Conservation (phyloP, 768 basidiomycete genomes). For the Russula vinacea region DNA sequence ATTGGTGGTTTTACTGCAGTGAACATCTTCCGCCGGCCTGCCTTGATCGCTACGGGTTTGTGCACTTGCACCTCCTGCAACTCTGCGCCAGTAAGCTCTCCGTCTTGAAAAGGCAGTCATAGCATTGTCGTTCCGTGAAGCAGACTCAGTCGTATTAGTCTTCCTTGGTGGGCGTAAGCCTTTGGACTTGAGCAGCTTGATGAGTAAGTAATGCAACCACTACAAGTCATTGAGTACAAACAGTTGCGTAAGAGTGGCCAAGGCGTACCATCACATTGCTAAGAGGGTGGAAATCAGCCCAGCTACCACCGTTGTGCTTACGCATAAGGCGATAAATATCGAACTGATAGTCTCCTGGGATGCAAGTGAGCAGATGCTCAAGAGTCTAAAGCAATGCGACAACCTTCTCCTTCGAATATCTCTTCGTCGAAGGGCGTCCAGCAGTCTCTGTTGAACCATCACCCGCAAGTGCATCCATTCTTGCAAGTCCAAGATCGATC, state of each 20-base stretch:
- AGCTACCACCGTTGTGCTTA: conserved; percentile 53
- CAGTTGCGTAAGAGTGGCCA: neutral
- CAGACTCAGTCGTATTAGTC: conserved; percentile 32
- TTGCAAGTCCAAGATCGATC: conserved; percentile 92
- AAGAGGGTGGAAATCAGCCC: conserved; percentile 75
- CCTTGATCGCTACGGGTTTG: conserved; percentile 37
- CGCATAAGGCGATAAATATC: conserved; percentile 92
- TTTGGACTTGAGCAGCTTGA: conserved; percentile 70
- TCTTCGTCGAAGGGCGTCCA: conserved; percentile 87
- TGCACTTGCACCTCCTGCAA: conserved; percentile 40
- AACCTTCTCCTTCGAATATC: conserved; percentile 89
- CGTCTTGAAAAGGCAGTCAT: conserved; percentile 63
- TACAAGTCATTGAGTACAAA: conserved; percentile 34
- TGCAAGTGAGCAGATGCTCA: conserved; percentile 1
- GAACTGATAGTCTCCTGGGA: conserved; percentile 84
- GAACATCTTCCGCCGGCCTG: conserved; percentile 40
- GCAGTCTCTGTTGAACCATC: conserved; percentile 44
- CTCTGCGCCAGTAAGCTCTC: conserved; percentile 54
- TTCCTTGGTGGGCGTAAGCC: conserved; percentile 49
- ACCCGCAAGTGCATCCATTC: conserved; percentile 63
- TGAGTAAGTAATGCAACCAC: conserved; percentile 88
- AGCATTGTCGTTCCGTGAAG: conserved; percentile 66
- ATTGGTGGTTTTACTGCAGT: conserved; percentile 32
- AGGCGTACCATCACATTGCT: conserved; percentile 85
- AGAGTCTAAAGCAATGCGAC: conserved; percentile 17